Conservation (phyloP, 768 basidiomycete genomes). For the Panellus pusillus region DNA sequence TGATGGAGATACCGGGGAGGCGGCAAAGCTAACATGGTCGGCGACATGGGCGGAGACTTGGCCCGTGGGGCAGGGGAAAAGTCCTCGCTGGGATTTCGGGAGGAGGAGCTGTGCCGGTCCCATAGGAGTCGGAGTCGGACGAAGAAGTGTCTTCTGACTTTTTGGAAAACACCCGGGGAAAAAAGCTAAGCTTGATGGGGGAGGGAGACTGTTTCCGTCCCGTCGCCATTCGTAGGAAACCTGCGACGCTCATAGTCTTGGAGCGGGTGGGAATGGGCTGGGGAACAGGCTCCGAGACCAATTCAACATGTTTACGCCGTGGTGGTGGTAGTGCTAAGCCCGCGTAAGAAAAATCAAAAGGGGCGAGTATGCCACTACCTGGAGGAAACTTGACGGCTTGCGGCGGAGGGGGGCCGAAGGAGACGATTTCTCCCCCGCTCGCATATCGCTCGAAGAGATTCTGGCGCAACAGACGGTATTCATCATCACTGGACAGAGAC, state of each 20-base stretch:
- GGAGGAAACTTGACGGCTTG: slow-evolving; percentile 28
- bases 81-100: slow-evolving; percentile 1
- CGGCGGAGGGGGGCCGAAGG: slow-evolving; percentile 23
- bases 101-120: slow-evolving; percentile 18
- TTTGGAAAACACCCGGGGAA: slow-evolving; percentile 35
- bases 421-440: slow-evolving; percentile 28
- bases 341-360: slow-evolving; percentile 8
- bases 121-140: slow-evolving; percentile 26
- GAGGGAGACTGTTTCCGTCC: slow-evolving; percentile 28
- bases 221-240: slow-evolving; percentile 40
- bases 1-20: slow-evolving; percentile 20
- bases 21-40: slow-evolving; percentile 9
- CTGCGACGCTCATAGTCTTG: slow-evolving; percentile 32
- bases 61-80: neutral
- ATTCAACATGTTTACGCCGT: slow-evolving; percentile 24
- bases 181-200: slow-evolving; percentile 29
- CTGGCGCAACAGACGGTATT: slow-evolving; percentile 69
- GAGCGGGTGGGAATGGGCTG: slow-evolving; percentile 19
- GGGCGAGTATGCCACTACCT: slow-evolving; percentile 7
- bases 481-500: slow-evolving; percentile 56
- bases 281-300: slow-evolving; percentile 6
- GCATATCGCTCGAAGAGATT: slow-evolving; percentile 65
- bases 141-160: slow-evolving; percentile 33
- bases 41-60: slow-evolving; percentile 5
- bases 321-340: slow-evolving; percentile 19